These are phyloP conservation scores for Mycena rosella DNA, from an alignment of 768 basidiomycete genomes.

Conservation along the genomic window DNA sequence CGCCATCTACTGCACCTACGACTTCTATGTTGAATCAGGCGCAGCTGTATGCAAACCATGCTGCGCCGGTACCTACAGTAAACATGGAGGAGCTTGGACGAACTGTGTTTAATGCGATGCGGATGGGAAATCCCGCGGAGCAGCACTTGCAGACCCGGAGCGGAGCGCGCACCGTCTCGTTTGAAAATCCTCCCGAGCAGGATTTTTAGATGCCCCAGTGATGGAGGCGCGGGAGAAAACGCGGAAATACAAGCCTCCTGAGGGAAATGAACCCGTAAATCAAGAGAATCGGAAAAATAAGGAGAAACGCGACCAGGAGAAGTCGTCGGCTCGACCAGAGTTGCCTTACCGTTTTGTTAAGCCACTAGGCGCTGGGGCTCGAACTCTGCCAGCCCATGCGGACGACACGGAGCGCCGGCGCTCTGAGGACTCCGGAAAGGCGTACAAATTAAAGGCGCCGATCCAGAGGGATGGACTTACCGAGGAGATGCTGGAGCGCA, in stretches of 20 bases:
- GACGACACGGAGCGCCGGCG: background rate
- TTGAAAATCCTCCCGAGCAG: slow-evolving; percentile 12
- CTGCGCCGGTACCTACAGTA: no score
- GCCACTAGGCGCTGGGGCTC: background rate
- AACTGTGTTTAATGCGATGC: no score
- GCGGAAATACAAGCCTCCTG: slow-evolving; percentile 3
- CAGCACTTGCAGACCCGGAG: slow-evolving; percentile 21
- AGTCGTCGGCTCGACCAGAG: background rate
- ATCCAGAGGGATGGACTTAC: slow-evolving; percentile 25
- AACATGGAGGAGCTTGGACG: no score
- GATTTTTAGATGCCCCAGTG: slow-evolving; percentile 26
- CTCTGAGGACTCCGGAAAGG: slow-evolving; percentile 11
- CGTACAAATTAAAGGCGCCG: slow-evolving; percentile 23
- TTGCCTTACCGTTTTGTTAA: background rate
- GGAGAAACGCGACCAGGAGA: background rate
- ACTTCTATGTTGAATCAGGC: no score
- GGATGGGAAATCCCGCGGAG: background rate
- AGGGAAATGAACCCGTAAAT: slow-evolving; percentile 11
- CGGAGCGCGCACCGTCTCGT: background rate
- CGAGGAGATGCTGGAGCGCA: slow-evolving; percentile 25
- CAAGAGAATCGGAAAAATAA: background rate
- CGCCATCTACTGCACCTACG: no score
- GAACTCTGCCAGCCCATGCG: background rate
- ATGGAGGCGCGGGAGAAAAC: slow-evolving; percentile 14
- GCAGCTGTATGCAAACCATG: no score